Conservation (phyloP, 352 stramenopile species). For the Pythium brachiatum region DNA sequence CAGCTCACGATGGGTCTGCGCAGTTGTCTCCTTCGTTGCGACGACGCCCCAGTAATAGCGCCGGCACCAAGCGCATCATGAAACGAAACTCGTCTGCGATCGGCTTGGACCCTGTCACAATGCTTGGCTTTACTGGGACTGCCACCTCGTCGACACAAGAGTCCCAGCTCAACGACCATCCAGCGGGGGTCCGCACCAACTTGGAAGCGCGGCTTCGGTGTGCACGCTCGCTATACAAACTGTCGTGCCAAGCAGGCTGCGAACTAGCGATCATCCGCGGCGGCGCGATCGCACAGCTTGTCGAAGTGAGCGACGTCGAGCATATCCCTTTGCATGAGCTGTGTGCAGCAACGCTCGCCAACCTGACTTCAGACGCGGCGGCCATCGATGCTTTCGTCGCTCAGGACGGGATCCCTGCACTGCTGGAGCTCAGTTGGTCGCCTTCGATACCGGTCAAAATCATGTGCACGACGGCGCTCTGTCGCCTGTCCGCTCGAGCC, state of each 20-base stretch:
- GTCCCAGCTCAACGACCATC: background rate
- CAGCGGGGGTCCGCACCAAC: slow-evolving; percentile 27
- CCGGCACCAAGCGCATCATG: background rate
- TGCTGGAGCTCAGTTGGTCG: slow-evolving; percentile 73
- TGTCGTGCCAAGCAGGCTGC: slow-evolving; percentile 55
- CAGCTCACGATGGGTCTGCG: background rate
- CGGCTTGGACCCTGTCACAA: background rate
- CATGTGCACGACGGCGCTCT: slow-evolving; percentile 60
- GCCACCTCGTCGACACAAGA: background rate
- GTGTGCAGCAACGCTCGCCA: slow-evolving; percentile 59
- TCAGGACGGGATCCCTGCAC: slow-evolving; percentile 48
- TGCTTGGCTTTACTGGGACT: background rate
- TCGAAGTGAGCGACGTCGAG: slow-evolving; percentile 68
- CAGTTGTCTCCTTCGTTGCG: slow-evolving; percentile 2
- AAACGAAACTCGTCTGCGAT: slow-evolving; percentile 4
- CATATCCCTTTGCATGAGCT: slow-evolving; percentile 52
- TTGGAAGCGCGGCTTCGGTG: slow-evolving; percentile 59
- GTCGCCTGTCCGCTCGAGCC: slow-evolving; percentile 44
- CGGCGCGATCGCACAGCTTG: slow-evolving; percentile 64
- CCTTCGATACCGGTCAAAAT: slow-evolving; percentile 67
- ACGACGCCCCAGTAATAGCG: slow-evolving; percentile 11
- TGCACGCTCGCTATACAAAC: slow-evolving; percentile 74
- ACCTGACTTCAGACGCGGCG: slow-evolving; percentile 46
- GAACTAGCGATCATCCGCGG: slow-evolving; percentile 63
- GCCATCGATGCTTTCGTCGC: slow-evolving; percentile 51